These are phyloP conservation scores for Mortierella sp. DNA, from an alignment of 371 early-diverging fungal genomes.

Conservation along the genomic window DNA sequence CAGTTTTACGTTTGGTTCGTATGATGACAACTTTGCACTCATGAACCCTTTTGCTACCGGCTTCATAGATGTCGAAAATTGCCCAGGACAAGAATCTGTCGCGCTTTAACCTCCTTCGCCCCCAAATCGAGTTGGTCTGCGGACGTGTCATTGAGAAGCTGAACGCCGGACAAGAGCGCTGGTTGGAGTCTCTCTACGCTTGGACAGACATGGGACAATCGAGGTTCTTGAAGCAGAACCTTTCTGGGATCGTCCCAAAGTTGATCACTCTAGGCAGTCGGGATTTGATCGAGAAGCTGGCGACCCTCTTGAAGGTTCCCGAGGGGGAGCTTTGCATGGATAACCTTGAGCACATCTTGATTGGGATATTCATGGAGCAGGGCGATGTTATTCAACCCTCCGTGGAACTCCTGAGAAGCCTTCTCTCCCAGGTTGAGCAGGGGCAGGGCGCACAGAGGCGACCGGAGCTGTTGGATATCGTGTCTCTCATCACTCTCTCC, in stretches of 20 bases:
- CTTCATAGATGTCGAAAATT: conserved; percentile 10
- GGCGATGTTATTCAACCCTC: conserved; percentile 15
- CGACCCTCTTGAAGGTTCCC: conserved; percentile 12
- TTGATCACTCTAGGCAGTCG: conserved; percentile 18
- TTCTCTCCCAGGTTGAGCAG: conserved; percentile 20
- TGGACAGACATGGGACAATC: conserved; percentile 28
- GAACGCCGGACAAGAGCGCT: conserved; percentile 21
- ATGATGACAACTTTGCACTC: too few relatives aligned
- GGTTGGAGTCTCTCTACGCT: conserved; percentile 23
- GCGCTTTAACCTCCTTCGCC: conserved; percentile 22
- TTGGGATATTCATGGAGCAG: conserved; percentile 29
- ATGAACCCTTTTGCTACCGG: too few relatives aligned
- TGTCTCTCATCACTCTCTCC: conserved; percentile 26
- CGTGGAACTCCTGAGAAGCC: conserved; percentile 25
- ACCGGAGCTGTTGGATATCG: conserved; percentile 11
- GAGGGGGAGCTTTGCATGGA: conserved; percentile 30
- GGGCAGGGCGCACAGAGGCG: conserved; percentile 11
- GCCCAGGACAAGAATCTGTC: conserved; percentile 27
- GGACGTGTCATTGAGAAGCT: conserved; percentile 27
- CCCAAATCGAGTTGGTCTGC: conserved; percentile 31
- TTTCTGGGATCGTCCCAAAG: conserved; percentile 27
- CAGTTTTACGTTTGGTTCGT: too few relatives aligned
- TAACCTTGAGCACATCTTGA: conserved; percentile 37
- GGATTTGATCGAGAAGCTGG: conserved; percentile 31
- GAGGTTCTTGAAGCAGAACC: conserved; percentile 21